Conservation (phyloP, 1,139 yeast species). For the Yamadazyma oceani region DNA sequence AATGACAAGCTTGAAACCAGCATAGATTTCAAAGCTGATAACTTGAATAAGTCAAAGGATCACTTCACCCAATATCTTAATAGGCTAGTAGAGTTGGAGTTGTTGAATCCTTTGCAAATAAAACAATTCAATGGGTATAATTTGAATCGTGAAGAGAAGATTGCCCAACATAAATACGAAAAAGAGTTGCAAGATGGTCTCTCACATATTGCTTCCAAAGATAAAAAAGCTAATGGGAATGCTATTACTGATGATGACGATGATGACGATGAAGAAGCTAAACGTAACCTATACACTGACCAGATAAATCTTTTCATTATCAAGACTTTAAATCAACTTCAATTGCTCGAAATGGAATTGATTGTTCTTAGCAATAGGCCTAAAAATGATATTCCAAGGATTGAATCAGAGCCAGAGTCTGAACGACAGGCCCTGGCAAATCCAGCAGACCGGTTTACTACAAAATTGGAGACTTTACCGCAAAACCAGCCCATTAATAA, state of each 20-base stretch:
- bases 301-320: slow-evolving; percentile 55
- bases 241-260: slow-evolving; percentile 32
- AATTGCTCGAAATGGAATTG: slow-evolving; percentile 55
- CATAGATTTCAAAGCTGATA: slow-evolving; percentile 30
- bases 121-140: slow-evolving; percentile 33
- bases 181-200: slow-evolving; percentile 52
- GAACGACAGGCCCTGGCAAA: slow-evolving; percentile 16
- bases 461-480: slow-evolving; percentile 50
- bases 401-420: slow-evolving; percentile 8
- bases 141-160: slow-evolving; percentile 66
- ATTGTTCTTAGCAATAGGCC: slow-evolving; percentile 50
- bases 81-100: slow-evolving; percentile 35
- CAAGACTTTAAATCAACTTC: slow-evolving; percentile 54
- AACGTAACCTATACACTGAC: slow-evolving; percentile 54
- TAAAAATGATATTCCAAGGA: no score
- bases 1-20: slow-evolving; percentile 9
- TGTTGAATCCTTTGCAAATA: slow-evolving; percentile 41
- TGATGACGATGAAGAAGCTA: slow-evolving; percentile 55
- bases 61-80: slow-evolving; percentile 46
- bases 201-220: slow-evolving; percentile 28
- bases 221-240: slow-evolving; percentile 59
- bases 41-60: slow-evolving; percentile 41
- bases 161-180: slow-evolving; percentile 63
- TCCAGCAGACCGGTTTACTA: slow-evolving; percentile 45
- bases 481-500: slow-evolving; percentile 29